phyloP scores from a whole-genome alignment of 75 land plant genomes.

The Chamaecyparis obtusa region DNA sequence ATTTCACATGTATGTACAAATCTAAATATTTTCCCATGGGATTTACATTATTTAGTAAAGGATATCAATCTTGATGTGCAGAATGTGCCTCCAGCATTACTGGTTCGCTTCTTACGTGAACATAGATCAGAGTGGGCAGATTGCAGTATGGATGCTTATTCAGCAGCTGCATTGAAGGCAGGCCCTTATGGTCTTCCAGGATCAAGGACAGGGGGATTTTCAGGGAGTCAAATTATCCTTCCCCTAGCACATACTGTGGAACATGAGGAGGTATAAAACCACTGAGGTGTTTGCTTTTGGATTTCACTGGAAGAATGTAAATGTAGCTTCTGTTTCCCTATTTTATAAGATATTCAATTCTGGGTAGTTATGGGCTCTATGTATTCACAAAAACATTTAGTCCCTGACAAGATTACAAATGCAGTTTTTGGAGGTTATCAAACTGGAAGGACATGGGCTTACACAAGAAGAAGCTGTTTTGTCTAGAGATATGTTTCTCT shows the following conservation, averaged over 20 bases:
- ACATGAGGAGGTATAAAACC: conserved; percentile 62
- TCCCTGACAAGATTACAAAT: background rate
- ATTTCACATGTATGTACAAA: background rate
- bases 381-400: background rate
- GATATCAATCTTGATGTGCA: conserved; percentile 20
- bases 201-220: conserved; percentile 51
- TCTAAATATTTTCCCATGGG: background rate
- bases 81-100: conserved; percentile 94
- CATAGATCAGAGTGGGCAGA: conserved; percentile 99
- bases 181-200: conserved; percentile 49
- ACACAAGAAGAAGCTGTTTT: conserved; percentile 46
- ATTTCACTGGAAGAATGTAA: background rate
- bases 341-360: background rate
- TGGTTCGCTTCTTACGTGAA: conserved; percentile 86
- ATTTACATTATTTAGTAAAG: background rate
- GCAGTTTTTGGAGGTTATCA: conserved; percentile 84
- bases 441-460: conserved; percentile 79
- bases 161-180: conserved; percentile 61
- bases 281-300: background rate
- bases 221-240: conserved; percentile 72
- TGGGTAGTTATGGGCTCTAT: background rate
- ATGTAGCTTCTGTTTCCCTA: background rate
- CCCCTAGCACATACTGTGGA: conserved; percentile 81
- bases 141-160: conserved; percentile 69
- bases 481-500: conserved; percentile 68